Conservation (phyloP, 257 asterid species). For the Solanum bulbocastanum region DNA sequence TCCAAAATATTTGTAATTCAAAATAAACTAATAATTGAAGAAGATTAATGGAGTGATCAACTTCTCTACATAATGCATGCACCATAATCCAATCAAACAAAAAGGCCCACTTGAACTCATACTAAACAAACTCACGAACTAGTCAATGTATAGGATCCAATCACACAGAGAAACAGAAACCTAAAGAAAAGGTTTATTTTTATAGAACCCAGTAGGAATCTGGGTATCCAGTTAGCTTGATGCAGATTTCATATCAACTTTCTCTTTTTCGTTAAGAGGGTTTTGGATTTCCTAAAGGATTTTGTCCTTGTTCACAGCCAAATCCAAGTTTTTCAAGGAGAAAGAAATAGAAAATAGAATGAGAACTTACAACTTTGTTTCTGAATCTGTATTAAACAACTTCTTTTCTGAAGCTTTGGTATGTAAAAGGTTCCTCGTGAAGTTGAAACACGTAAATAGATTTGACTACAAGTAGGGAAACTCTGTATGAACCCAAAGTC, state of each 20-base stretch:
- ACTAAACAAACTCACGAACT: not conserved
- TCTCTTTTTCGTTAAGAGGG: not conserved
- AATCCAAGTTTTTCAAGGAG: not conserved
- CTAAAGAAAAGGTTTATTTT: not conserved
- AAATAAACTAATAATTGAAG: not conserved
- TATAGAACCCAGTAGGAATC: not conserved
- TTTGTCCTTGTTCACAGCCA: not conserved
- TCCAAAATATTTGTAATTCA: not conserved
- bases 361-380: not conserved
- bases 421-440: not conserved
- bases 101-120: not conserved
- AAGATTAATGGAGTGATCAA: not conserved
- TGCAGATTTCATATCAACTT: not conserved
- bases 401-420: not conserved
- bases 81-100: not conserved
- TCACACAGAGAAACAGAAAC: not conserved
- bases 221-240: not conserved
- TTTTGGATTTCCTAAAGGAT: not conserved
- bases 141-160: not conserved
- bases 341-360: not conserved
- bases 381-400: not conserved
- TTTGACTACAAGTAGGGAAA: not conserved
- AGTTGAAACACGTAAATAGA: not conserved
- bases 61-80: not conserved
- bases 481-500: not conserved